Base-by-base conservation (phyloP, 2,329 filamentous ascomycete genomes). In the Sphaerostilbella broomeana region DNA sequence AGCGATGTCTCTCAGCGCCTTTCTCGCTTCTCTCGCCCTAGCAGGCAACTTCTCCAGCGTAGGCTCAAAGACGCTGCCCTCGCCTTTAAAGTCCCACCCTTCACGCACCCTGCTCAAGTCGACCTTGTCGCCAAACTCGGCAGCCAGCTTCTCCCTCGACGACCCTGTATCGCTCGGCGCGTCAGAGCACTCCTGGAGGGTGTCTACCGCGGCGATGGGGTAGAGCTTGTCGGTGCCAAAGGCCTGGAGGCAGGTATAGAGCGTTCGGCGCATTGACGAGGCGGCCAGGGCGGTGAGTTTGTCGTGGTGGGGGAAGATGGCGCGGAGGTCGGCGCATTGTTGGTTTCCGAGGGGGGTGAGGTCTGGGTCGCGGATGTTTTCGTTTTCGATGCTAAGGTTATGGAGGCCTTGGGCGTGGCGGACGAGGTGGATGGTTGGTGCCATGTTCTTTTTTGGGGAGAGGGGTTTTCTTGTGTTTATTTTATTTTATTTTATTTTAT, bases 371-470 rank as follows among this genome's bases (percentile, higher is more conserved):
- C 59, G 79, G 27, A 94, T 67, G 45, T 65, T 55, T 57, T 89
- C 82, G 63, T 89, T 86, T 46, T 73, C 81, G 18, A 67, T 53
- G 47, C 55, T 70, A 55, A 92, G 74, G 61, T 95, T 95, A 72
- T 95, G 89, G 57, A 76, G 78, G 63, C 86, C 88, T 64, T 86
- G 70, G 10, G 81, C 83, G 60, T 87, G 83, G 61, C 84, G 81
- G 52, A 87, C 75, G 49, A 83, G 69, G 60, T 84, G 77, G 48
- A 85, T 66, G 29, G 69, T 75, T 18, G 70, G 68, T 3, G 68
- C 58, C 72, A 76, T 75, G 12, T 25, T 38, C 17, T 10, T 16
- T 17, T 35, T 12, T 34, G n/a, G n/a, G n/a, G n/a, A n/a, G n/a
- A n/a, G n/a, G n/a, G n/a, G n/a, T n/a, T n/a, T n/a, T n/a, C n/a